Evolutionary conservation across 78 protist species (phyloP).

Genomic region (Emiliania huxleyi): DNA sequence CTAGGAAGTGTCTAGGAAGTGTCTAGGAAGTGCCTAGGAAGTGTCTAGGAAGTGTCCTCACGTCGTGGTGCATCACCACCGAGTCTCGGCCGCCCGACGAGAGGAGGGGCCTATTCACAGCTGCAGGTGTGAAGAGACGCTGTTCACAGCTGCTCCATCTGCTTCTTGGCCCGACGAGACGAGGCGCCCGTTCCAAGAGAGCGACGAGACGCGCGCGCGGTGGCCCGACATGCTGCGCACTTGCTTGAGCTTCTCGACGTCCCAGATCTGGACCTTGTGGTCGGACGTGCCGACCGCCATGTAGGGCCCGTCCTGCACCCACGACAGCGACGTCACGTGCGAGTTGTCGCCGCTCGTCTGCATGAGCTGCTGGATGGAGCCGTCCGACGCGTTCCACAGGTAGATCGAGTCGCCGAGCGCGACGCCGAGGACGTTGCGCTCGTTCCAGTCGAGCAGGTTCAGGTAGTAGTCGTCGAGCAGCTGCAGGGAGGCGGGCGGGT

Average conservation of each 20-base stretch:
- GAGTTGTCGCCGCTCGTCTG: slow-evolving; percentile 40
- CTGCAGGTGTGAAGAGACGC: too few relatives aligned
- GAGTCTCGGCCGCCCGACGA: slow-evolving; percentile 87
- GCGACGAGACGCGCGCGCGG: slow-evolving; percentile 86
- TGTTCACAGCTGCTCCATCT: too few relatives aligned
- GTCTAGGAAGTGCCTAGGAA: too few relatives aligned
- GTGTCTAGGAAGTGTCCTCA: too few relatives aligned
- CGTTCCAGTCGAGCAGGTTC: slow-evolving; percentile 97
- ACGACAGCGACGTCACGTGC: slow-evolving; percentile 85
- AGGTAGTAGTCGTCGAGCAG: slow-evolving; percentile 95
- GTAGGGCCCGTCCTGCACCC: slow-evolving; percentile 76
- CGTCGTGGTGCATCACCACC: slow-evolving; percentile 88
- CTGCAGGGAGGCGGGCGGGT: too few relatives aligned
- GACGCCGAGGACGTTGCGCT: slow-evolving; percentile 87
- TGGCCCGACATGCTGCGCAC: slow-evolving; percentile 93
- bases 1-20: too few relatives aligned
- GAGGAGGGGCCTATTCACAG: slow-evolving; percentile 94
- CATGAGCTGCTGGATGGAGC: slow-evolving; percentile 72
- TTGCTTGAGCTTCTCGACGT: slow-evolving; percentile 57
- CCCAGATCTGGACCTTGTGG: slow-evolving; percentile 91
- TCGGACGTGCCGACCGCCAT: slow-evolving; percentile 95
- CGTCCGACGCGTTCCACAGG: slow-evolving; percentile 96
- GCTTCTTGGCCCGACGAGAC: too few relatives aligned
- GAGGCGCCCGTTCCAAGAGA: slow-evolving; percentile 95
- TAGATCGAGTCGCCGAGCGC: slow-evolving; percentile 92